Conservation (phyloP, 2,329 filamentous ascomycete species). For the Colletotrichum sidae region DNA sequence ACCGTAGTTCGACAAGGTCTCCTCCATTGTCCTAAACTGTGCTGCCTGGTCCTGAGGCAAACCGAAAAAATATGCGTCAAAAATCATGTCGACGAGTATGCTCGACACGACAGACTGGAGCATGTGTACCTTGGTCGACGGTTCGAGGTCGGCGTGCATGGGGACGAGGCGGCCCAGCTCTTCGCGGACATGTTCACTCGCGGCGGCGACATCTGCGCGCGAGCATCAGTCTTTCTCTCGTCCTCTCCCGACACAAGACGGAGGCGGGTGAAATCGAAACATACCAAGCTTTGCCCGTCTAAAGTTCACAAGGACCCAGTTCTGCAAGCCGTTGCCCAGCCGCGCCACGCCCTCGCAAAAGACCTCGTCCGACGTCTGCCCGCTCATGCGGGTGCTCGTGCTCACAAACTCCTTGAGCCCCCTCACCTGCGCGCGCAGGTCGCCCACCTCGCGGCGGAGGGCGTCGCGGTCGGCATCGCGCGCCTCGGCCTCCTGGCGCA, state of each 20-base stretch:
- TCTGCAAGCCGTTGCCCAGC: conserved; percentile 76
- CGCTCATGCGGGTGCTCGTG: conserved; percentile 70
- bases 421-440: conserved; percentile 69
- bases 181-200: conserved; percentile 53
- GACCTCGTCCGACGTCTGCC: conserved; percentile 74
- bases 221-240: conserved; percentile 13
- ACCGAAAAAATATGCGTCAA: conserved; percentile 73
- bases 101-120: conserved; percentile 72
- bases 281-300: conserved; percentile 69
- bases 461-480: conserved; percentile 60
- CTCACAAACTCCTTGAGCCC: conserved; percentile 80
- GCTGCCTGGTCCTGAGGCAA: conserved; percentile 64
- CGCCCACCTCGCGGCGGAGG: conserved; percentile 65
- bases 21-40: conserved; percentile 63
- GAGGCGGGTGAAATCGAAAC: conserved; percentile 37
- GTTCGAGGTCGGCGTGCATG: conserved; percentile 66
- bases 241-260: no score
- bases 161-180: conserved; percentile 64
- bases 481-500: conserved; percentile 61
- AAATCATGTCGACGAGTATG: conserved; percentile 71
- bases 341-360: conserved; percentile 71
- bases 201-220: conserved; percentile 55
- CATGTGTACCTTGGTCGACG: conserved; percentile 68
- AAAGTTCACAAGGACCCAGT: conserved; percentile 80
- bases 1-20: conserved; percentile 50